A percentile compares a stretch with the other conserved stretches of the same genome.
Conservation (phyloP, 495 filamentous ascomycete species). For the Podospora didyma region DNA sequence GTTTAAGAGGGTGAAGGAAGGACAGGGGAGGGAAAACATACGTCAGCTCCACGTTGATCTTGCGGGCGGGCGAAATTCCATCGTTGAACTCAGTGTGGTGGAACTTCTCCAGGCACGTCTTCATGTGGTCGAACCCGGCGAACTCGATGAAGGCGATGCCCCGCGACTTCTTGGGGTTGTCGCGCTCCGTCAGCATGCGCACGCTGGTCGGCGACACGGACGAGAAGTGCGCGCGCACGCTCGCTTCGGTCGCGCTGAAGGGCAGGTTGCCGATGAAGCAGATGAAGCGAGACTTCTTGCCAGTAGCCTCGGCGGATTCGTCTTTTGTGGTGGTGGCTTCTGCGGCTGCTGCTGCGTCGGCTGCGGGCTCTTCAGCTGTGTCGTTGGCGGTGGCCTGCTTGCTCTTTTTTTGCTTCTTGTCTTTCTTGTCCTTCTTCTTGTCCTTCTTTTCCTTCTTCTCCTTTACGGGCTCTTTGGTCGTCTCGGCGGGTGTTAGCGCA, state of each 20-base stretch:
- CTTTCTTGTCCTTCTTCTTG: conserved; percentile 13
- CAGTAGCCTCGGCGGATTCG: conserved; percentile 20
- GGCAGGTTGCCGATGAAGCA: conserved; percentile 91
- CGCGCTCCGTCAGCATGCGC: conserved; percentile 70
- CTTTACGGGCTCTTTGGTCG: neutral
- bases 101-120: conserved; percentile 82
- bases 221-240: conserved; percentile 70
- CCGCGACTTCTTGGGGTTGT: conserved; percentile 64
- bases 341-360: conserved; percentile 14
- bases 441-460: conserved; percentile 15
- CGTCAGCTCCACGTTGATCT: conserved; percentile 94
- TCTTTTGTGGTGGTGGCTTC: conserved; percentile 25
- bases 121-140: conserved; percentile 82
- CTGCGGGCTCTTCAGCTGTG: neutral
- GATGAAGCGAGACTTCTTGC: conserved; percentile 67
- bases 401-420: conserved; percentile 22
- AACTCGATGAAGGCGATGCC: conserved; percentile 96
- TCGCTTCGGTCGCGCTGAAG: conserved; percentile 66
- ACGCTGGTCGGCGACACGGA: conserved; percentile 67
- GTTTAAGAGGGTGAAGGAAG: neutral
- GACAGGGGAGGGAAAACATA: conserved; percentile 33
- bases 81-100: conserved; percentile 84
- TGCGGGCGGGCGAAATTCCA: conserved; percentile 50
- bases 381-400: conserved; percentile 9
- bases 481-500: neutral